Evolutionary conservation across 2,329 filamentous ascomycete genomes (phyloP), one percentile per base, ranked within the genome.

Genomic region (Exophiala sp.): DNA sequence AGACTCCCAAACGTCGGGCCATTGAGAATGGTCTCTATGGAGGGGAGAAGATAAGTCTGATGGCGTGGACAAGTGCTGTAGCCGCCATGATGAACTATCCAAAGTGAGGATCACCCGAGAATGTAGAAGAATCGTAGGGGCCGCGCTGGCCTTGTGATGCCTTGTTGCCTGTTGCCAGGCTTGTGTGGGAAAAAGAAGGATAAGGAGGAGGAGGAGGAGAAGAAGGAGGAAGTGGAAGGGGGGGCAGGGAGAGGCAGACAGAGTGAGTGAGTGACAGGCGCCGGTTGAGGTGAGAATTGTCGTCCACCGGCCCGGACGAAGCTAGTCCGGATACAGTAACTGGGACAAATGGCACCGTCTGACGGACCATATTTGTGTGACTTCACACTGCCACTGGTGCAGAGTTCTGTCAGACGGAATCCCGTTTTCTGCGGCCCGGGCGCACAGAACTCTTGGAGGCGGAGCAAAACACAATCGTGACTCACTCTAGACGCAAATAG

Each of bases 141-240:
- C n/a, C n/a, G n/a, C n/a, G n/a, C n/a, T n/a, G n/a, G n/a, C n/a
- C n/a, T n/a, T n/a, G n/a, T n/a, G n/a, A 18, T 35, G 53, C 50
- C 53, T 55, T 53, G 22, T 34, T 47, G 56, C 56, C 53, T 53
- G 46, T 48, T 52, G 41, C 50, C 49, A 53, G 56, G 48, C 51
- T 37, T 38, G 32, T 43, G 23, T 34, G 18, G 18, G 35, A 32
- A 39, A 3, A 16, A 19, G 14, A 37, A 19, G 34, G 16, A 37
- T 6, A 19, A 13, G 19, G 34, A 37, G 18, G 16, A 11, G 34
- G 19, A 19, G 16, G 18, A 37, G 18, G 16, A 37, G 34, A 37
- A 8, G 35, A 35, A 42, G 23, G 38, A 23, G 27, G 29, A 34
- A 39, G 29, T 7, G n/a, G 43, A 19, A 19, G 32, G 29, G 29